Percentiles rank a stretch among this genome's conserved stretches.
phyloP scores from a whole-genome alignment of 192 early-diverging fungal genomes.

The Blastocladiella britannica region DNA sequence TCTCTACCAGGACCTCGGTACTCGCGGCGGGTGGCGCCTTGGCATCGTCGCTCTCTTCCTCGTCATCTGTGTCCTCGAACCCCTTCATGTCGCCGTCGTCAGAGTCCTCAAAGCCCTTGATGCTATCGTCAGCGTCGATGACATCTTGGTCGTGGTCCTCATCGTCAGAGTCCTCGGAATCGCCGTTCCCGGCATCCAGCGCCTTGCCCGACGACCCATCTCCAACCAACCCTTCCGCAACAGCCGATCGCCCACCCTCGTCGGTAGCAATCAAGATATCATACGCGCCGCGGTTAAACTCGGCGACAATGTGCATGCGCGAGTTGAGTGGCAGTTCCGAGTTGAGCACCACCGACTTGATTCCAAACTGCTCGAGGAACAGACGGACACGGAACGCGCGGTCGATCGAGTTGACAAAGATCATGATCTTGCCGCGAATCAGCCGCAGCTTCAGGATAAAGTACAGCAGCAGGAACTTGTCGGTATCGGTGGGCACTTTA shows the following conservation, averaged over 20 bases:
- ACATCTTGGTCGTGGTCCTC: constrained; percentile 7
- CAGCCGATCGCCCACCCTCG: constrained; percentile 23
- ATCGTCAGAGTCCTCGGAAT: constrained; percentile 16
- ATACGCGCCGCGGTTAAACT: constrained; percentile 90
- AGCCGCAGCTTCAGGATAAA: constrained; percentile 78
- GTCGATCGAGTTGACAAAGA: constrained; percentile 95
- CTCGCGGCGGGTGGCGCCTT: constrained; percentile 7
- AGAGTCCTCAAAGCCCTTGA: not conserved
- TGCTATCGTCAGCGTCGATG: not conserved
- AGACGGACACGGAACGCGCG: constrained; percentile 75
- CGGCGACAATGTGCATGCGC: constrained; percentile 83
- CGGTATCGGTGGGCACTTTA: constrained; percentile 26
- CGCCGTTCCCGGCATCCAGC: constrained; percentile 15
- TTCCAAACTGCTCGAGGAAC: constrained; percentile 91
- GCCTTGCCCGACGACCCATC: constrained; percentile 27
- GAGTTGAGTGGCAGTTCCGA: constrained; percentile 84
- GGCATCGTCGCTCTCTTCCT: constrained; percentile 9
- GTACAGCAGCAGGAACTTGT: constrained; percentile 73
- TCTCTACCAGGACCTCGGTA: constrained; percentile 2
- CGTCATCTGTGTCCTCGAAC: not conserved
- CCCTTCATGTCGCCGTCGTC: not conserved
- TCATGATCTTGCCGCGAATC: constrained; percentile 72
- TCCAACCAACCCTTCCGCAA: constrained; percentile 33
- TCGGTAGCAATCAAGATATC: constrained; percentile 93
- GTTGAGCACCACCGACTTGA: constrained; percentile 77